These are phyloP conservation scores for Phytophthora podocarpi DNA, from an alignment of 352 stramenopile genomes.

Conservation along the genomic window DNA sequence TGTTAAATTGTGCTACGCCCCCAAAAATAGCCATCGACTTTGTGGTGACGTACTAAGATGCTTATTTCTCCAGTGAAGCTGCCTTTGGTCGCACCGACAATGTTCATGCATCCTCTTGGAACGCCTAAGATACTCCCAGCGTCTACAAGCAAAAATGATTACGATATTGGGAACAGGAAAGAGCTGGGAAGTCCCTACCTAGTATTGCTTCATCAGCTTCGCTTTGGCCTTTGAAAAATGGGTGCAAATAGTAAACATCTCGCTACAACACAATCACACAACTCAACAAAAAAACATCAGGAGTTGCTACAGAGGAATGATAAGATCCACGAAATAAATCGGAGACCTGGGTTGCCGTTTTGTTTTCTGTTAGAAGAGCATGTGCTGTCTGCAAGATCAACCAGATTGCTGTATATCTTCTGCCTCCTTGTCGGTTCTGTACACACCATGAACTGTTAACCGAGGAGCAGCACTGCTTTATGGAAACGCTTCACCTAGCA, in stretches of 20 bases:
- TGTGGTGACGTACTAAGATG: conserved; percentile 41
- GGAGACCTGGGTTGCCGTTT: conserved; percentile 80
- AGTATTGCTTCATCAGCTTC: conserved; percentile 88
- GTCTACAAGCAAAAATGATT: conserved; percentile 40
- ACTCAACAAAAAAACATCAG: not conserved
- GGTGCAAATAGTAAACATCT: conserved; percentile 87
- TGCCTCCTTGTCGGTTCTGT: conserved; percentile 67
- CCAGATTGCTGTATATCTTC: conserved; percentile 86
- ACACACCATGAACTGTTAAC: not conserved
- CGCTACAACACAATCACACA: conserved; percentile 38
- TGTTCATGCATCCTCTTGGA: conserved; percentile 75
- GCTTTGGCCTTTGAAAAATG: conserved; percentile 80
- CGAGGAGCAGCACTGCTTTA: too few species aligned
- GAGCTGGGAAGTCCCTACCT: conserved; percentile 46
- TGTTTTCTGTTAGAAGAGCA: conserved; percentile 69
- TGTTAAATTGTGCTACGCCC: not conserved
- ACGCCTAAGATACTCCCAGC: conserved; percentile 72
- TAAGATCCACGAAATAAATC: not conserved
- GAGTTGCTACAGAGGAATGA: not conserved
- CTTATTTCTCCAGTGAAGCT: conserved; percentile 67
- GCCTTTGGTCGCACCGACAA: conserved; percentile 84
- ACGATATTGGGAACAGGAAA: not conserved
- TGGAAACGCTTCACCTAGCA: too few species aligned
- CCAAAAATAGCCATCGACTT: not conserved
- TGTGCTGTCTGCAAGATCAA: conserved; percentile 82